Conservation (phyloP, 2,329 filamentous ascomycete genomes). For the Atkinsonella texensis region DNA sequence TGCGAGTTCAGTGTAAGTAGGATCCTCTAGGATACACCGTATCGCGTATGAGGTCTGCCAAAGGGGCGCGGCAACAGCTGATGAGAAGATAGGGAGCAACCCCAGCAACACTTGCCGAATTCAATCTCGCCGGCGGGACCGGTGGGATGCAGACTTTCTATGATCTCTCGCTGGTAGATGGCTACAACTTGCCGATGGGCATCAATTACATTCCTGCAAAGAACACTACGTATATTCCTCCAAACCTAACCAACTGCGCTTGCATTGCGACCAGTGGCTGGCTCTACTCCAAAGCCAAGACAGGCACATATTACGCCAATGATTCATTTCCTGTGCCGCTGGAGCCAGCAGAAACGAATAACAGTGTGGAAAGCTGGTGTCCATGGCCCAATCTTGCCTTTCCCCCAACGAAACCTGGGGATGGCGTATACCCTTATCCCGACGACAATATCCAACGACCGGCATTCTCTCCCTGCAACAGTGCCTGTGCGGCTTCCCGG, state of each 20-base stretch:
- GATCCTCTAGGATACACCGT: too few relatives aligned
- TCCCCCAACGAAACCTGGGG: constrained; percentile 56
- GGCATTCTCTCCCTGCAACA: constrained; percentile 65
- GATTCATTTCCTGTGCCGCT: constrained; percentile 54
- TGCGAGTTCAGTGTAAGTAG: constrained; percentile 55
- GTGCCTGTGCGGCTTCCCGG: constrained; percentile 60
- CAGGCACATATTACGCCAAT: constrained; percentile 50
- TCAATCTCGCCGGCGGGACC: constrained; percentile 58
- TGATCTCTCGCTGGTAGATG: constrained; percentile 75
- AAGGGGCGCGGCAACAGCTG: background rate
- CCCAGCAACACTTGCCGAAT: constrained; percentile 69
- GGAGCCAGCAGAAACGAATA: constrained; percentile 45
- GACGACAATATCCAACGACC: constrained; percentile 61
- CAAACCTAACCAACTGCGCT: constrained; percentile 63
- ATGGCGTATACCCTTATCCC: constrained; percentile 70
- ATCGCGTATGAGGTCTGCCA: too few relatives aligned
- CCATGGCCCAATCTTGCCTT: constrained; percentile 65
- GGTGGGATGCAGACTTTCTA: constrained; percentile 58
- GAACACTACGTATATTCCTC: constrained; percentile 55
- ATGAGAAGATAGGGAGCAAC: constrained; percentile 46
- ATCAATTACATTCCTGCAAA: constrained; percentile 48
- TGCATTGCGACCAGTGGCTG: constrained; percentile 61
- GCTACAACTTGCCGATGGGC: constrained; percentile 67
- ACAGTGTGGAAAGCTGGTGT: constrained; percentile 57
- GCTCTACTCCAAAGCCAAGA: constrained; percentile 41